These are phyloP conservation scores for Agroathelia rolfsii DNA, from an alignment of 1,284 basidiomycete genomes.

Conservation along the genomic window DNA sequence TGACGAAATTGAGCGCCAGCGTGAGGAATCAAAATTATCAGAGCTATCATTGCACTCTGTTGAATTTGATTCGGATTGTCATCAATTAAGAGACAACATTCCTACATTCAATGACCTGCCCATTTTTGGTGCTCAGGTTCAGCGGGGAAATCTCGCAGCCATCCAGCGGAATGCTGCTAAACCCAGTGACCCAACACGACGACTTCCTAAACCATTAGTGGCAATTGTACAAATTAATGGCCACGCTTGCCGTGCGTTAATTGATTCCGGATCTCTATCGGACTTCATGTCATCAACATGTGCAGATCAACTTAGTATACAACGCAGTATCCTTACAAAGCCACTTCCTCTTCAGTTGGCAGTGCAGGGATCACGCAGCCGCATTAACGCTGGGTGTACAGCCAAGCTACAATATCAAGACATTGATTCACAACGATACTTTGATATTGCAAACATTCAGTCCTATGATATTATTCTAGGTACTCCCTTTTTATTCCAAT, in stretches of 20 bases:
- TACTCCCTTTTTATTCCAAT: constrained; percentile 20
- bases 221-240: constrained; percentile 24
- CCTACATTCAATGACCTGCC: too few relatives aligned
- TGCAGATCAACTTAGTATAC: constrained; percentile 22
- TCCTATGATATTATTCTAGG: constrained; percentile 20
- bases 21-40: too few relatives aligned
- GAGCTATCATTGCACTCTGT: too few relatives aligned
- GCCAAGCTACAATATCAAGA: constrained; percentile 21
- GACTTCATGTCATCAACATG: constrained; percentile 30
- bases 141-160: constrained; percentile 9
- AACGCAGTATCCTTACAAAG: constrained; percentile 13
- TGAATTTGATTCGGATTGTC: too few relatives aligned
- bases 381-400: constrained; percentile 18
- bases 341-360: constrained; percentile 22
- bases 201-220: constrained; percentile 22
- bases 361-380: constrained; percentile 17
- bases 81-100: too few relatives aligned
- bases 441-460: constrained; percentile 21
- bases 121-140: too few relatives aligned
- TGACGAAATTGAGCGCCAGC: too few relatives aligned
- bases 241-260: constrained; percentile 18
- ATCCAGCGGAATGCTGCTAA: constrained; percentile 14
- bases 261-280: constrained; percentile 27
- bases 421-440: constrained; percentile 15
- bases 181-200: constrained; percentile 14